These are phyloP conservation scores for Solanum pinnatisectum DNA, from an alignment of 257 asterid genomes.

Conservation along the genomic window DNA sequence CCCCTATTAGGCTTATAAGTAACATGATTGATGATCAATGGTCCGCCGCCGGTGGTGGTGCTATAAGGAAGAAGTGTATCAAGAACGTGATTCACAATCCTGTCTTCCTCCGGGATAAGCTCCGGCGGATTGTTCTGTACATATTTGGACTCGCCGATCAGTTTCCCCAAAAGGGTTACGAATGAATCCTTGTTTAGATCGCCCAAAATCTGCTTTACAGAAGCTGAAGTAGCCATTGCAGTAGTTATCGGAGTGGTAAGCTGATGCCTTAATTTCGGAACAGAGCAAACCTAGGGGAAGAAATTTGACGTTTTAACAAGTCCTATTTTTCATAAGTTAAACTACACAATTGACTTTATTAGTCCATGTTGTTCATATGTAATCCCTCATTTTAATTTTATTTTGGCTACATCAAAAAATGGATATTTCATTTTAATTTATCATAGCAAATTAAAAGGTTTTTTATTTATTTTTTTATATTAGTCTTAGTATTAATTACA, in stretches of 20 bases:
- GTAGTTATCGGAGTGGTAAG: not conserved
- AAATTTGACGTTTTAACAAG: not conserved
- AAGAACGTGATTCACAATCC: constrained; percentile 73
- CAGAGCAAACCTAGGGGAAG: not conserved
- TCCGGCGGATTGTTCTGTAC: constrained; percentile 98
- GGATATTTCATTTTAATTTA: not conserved
- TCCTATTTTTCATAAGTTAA: not conserved
- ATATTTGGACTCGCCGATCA: constrained; percentile 77
- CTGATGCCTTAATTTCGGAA: not conserved
- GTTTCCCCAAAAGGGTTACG: constrained; percentile 54
- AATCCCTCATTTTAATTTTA: not conserved
- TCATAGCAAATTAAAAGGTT: no score
- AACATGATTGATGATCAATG: constrained; percentile 66
- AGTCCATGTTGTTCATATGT: no score
- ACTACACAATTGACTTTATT: not conserved
- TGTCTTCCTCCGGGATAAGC: constrained; percentile 89
- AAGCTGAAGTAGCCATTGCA: constrained; percentile 36
- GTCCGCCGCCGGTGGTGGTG: constrained; percentile 79
- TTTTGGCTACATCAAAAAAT: not conserved
- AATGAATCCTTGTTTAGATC: constrained; percentile 66
- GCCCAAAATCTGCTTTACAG: constrained; percentile 40
- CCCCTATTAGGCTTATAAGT: constrained; percentile 90
- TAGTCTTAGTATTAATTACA: no score
- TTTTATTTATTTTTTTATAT: no score
- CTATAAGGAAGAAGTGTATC: constrained; percentile 69